These are phyloP conservation scores for Aphanomyces astaci DNA, from an alignment of 352 stramenopile species.

Conservation along the genomic window DNA sequence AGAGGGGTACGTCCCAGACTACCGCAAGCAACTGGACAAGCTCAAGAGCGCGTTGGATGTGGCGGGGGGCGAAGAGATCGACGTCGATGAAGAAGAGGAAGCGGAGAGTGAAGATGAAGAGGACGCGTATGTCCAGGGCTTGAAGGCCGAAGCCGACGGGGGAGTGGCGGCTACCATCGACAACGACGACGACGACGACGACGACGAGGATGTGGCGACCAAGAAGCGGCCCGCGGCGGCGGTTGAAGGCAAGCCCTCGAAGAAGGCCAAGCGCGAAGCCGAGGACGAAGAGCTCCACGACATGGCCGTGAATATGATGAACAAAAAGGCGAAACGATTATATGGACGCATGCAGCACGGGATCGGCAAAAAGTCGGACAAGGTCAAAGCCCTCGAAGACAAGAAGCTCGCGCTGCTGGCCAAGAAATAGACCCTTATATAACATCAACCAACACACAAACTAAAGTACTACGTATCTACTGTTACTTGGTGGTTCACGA, in stretches of 20 bases:
- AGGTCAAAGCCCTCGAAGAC: constrained; percentile 74
- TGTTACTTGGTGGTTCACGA: no score
- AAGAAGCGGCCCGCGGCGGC: constrained; percentile 25
- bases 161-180: constrained; percentile 26
- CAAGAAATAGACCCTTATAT: constrained; percentile 27
- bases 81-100: constrained; percentile 34
- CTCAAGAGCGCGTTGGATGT: constrained; percentile 76
- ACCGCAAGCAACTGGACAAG: constrained; percentile 86
- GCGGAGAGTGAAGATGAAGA: constrained; percentile 63
- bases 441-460: neutral
- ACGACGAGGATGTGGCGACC: constrained; percentile 30
- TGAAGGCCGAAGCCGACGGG: constrained; percentile 69
- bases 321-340: constrained; percentile 86
- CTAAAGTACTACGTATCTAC: no score
- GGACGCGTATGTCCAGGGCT: constrained; percentile 57
- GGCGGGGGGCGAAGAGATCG: constrained; percentile 36
- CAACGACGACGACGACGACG: constrained; percentile 30
- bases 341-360: constrained; percentile 90
- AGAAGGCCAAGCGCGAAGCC: constrained; percentile 69
- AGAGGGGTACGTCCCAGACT: constrained; percentile 96
- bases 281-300: constrained; percentile 75
- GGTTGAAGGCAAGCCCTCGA: constrained; percentile 47
- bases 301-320: constrained; percentile 88
- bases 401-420: constrained; percentile 71
- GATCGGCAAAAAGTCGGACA: constrained; percentile 80